Evolutionary conservation across 129 eudicot species (phyloP), one percentile per base, ranked within the genome.

Genomic region (Logfia minima): DNA sequence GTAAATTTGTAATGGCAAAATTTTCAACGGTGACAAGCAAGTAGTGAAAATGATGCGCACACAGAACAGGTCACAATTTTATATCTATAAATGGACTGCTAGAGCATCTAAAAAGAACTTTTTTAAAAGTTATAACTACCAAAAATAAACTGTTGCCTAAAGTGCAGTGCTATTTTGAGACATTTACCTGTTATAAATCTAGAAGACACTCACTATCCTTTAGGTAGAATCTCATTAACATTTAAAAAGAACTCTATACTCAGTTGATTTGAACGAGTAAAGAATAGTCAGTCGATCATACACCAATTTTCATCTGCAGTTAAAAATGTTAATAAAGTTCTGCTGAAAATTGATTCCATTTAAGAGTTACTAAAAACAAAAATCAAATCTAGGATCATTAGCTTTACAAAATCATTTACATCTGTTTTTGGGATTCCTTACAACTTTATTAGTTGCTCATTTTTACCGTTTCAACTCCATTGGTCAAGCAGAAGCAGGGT

Each of bases 401-500:
- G 8, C 29, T 64, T 48, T 75, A 75, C 65, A 48, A 74, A 66
- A 72, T 19, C 51, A 71, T 9, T 59, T 55, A 32, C 76, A 71
- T 18, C 63, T 18, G 64, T 55, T 71, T 43, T 4, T 16, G 24
- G 61, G 24, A 70, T 5, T 56, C 66, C 64, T 43, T 75, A 59
- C 14, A 19, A 32, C 68, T 55, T 0, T 31, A 18, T 23, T 10
- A 14, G 23, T 13, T 48, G 7, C 10, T 35, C 5, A 0, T 23
- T 37, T 67, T 31, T 37, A 66, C 66, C 29, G 5, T 2, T 59
- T 62, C 51, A 45, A 21, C 66, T 71, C 53, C 59, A 59, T n/a
- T 66, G 5, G 11, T 65, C 68, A 80, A 39, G 83, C 21, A 31
- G 75, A 51, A 43, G 84, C 41, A 74, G 75, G 65, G 22, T 76